Evolutionary conservation across 257 asterid species (phyloP), one percentile per base, ranked within the genome.

Genomic region (Nicotiana otophora): DNA sequence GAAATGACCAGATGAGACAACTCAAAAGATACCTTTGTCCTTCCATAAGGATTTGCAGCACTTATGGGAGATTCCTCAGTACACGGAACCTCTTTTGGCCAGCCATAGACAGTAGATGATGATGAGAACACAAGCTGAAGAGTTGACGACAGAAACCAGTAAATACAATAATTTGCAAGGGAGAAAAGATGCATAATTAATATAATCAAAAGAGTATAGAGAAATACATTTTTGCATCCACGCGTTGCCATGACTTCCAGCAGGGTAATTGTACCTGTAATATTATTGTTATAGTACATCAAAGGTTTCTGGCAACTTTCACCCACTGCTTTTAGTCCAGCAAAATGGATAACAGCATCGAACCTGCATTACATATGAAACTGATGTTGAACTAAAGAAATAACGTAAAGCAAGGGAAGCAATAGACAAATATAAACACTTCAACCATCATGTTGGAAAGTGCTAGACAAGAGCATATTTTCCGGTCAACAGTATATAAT

Each of bases 111-210:
- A 82, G 99, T 96, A 68, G 99, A 98, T 10, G 99, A 96, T 28
- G 99, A 96, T 80, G 99, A 96, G 90, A 96, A 96, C 82, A 96
- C 99, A 77, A 96, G 98, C 99, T 96, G 96, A 84, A 88, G 85
- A 57, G 36, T 54, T 72, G 53, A 42, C 77, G 79, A 64, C 17
- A 26, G 48, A 83, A 83, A 78, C 72, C 75, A 84, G 83, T 81
- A 19, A 69, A 72, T 34, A 19, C 30, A 46, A 19, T 7, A 75
- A 72, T 1, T 28, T 75, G 7, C 80, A 8, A 51, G 42, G 26
- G 23, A 75, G 23, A 23, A 78, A 19, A 23, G 46, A 87, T 70
- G 33, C 1, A 20, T 57, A 36, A 74, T 67, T 20, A 75, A 5
- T 60, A 39, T 10, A 23, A 34, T 60, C 65, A 26, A 64, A 70